Evolutionary conservation across 129 eudicot species (phyloP), one percentile per base, ranked within the genome.

Genomic region (Arctium lappa): DNA sequence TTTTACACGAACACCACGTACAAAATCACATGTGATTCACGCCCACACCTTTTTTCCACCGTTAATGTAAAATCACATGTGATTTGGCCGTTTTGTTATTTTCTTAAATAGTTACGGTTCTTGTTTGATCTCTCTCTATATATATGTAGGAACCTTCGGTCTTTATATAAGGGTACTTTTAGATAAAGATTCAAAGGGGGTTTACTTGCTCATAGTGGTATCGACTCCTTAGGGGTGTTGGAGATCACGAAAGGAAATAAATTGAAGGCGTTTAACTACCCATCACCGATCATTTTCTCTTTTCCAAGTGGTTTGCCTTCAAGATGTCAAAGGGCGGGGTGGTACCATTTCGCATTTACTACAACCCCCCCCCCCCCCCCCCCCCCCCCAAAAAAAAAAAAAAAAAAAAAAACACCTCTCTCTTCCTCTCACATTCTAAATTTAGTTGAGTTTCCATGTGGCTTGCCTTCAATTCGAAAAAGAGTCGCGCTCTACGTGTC

Each of bases 311-410:
- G 69, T 46, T 83, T 50, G 62, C 72, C 44, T 34, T 69, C 81
- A 32, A 44, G 42, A 53, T 60, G 68, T 29, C 42, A 80, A 60
- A 31, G 3, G 32, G 1, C 22, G 34, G 74, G 82, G 62, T 63
- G 81, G 81, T 80, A 85, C 81, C 84, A 68, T n/a, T 70, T 30
- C 22, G 78, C 85, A 80, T 85, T 86, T 76, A 80, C 82, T 63
- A 40, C 79, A 79, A 72, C 70, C 62, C 76, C 53, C 8, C 36
- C 36, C 36, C 79, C 76, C 70, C 71, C 79, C 36, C 1, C 82
- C 76, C 70, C 71, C 76, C n/a, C n/a, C n/a, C n/a, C n/a, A n/a
- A n/a, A n/a, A n/a, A n/a, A n/a, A n/a, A n/a, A n/a, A n/a, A 22
- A 22, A 22, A 22, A 22, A 22, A 22, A 22, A 22, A 22, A 22